Conservation (phyloP, 306 rosid genomes). For the Crataegus laevigata region DNA sequence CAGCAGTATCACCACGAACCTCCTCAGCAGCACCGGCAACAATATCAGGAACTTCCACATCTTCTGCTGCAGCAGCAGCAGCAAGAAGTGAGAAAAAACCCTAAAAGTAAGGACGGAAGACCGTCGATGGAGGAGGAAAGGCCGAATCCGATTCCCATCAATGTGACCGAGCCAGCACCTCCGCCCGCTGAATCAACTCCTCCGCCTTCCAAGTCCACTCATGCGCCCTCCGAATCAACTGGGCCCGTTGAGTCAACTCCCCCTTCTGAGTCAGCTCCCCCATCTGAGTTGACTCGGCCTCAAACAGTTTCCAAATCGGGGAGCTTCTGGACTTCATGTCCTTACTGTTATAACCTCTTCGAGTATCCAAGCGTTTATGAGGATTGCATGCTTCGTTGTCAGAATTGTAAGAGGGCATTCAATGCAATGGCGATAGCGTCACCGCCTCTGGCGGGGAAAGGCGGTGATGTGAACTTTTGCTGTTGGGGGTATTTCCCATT, state of each 20-base stretch:
- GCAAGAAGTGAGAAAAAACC: conserved; percentile 26
- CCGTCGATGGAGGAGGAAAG: conserved; percentile 26
- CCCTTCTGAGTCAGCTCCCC: not conserved
- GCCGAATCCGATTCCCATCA: conserved; percentile 38
- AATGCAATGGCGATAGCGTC: conserved; percentile 50
- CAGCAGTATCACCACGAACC: not conserved
- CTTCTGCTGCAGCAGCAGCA: conserved; percentile 6
- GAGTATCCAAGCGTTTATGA: conserved; percentile 67
- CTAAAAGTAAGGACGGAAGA: conserved; percentile 24
- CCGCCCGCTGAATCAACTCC: conserved; percentile 9
- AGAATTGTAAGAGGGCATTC: conserved; percentile 68
- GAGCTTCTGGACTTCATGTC: conserved; percentile 94
- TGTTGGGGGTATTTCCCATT: conserved; percentile 79
- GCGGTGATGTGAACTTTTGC: conserved; percentile 33
- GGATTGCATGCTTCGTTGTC: conserved; percentile 81
- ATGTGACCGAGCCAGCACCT: conserved; percentile 27
- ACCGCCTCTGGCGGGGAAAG: conserved; percentile 40
- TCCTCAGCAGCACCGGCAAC: not conserved
- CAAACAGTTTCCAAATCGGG: not conserved
- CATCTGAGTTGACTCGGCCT: conserved; percentile 1
- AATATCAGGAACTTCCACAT: not conserved
- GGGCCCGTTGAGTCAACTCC: not conserved
- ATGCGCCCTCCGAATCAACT: conserved; percentile 9
- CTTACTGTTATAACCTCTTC: conserved; percentile 66
- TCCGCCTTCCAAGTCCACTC: not conserved